A percentile compares a stretch with the other conserved stretches of the same genome.
Conservation (phyloP, 208 protist species). For the Leishmania braziliensis region DNA sequence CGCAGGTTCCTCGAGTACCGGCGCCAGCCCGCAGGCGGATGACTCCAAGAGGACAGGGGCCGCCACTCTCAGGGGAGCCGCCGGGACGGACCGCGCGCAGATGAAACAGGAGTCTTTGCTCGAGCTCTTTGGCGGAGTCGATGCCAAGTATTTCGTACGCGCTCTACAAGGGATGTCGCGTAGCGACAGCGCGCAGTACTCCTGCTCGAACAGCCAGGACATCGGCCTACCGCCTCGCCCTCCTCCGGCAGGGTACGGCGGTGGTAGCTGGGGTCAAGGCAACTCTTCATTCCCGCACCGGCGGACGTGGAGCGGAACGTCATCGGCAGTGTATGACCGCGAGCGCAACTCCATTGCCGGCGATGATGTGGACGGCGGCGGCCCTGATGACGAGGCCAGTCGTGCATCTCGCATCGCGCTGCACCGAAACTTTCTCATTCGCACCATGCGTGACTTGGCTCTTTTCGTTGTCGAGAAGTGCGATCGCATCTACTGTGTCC, state of each 20-base stretch:
- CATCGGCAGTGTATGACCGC: constrained; percentile 16
- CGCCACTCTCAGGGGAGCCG: background rate
- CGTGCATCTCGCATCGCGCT: constrained; percentile 14
- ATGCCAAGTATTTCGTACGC: constrained; percentile 21
- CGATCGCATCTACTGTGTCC: constrained; percentile 82
- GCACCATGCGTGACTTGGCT: constrained; percentile 50
- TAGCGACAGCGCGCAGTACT: constrained; percentile 18
- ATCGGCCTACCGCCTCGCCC: constrained; percentile 32
- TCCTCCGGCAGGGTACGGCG: constrained; percentile 19
- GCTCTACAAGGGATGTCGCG: constrained; percentile 27
- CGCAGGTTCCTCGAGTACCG: background rate
- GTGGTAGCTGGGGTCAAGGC: background rate
- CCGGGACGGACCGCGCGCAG: constrained; percentile 19
- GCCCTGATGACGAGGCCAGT: constrained; percentile 12
- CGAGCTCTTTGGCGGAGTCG: constrained; percentile 77
- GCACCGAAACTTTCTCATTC: constrained; percentile 52
- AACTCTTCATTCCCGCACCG: constrained; percentile 25
- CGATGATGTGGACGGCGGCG: constrained; percentile 24
- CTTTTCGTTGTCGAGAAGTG: constrained; percentile 74
- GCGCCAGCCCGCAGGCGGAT: background rate
- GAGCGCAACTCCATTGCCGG: constrained; percentile 19
- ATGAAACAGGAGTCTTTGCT: constrained; percentile 65
- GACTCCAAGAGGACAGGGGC: background rate
- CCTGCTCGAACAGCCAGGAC: constrained; percentile 35
- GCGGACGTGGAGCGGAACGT: constrained; percentile 25